These are phyloP conservation scores for Vicia villosa DNA, from an alignment of 306 rosid genomes.

Conservation along the genomic window DNA sequence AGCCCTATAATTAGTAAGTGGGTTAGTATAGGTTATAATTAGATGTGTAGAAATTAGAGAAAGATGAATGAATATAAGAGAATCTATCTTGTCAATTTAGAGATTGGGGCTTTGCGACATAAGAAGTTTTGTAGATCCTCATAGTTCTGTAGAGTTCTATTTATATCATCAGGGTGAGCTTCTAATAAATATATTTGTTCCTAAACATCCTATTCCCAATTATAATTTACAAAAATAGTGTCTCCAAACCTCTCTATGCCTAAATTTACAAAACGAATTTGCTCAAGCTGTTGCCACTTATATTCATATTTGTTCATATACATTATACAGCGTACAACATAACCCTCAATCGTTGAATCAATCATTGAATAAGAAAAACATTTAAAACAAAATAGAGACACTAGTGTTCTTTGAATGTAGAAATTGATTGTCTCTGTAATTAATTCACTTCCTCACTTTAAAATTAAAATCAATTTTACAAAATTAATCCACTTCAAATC, in stretches of 20 bases:
- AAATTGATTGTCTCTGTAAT: not conserved
- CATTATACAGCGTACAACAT: not conserved
- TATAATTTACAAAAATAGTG: not conserved
- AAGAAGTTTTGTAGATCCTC: not conserved
- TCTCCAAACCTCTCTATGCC: not conserved
- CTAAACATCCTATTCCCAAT: not conserved
- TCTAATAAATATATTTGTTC: not conserved
- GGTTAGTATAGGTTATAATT: not conserved
- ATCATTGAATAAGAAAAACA: conserved; percentile 6
- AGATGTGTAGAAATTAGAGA: not conserved
- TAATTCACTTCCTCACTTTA: not conserved
- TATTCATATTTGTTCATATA: not conserved
- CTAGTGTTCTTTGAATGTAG: not conserved
- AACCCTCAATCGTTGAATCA: not conserved
- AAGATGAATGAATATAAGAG: not conserved
- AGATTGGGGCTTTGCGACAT: not conserved
- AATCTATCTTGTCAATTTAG: not conserved
- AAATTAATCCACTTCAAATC: not conserved
- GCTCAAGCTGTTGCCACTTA: not conserved
- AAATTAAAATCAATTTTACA: not conserved
- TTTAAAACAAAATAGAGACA: conserved; percentile 1
- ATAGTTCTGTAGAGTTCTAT: not conserved
- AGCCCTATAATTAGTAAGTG: not conserved
- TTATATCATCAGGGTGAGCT: not conserved
- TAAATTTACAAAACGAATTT: not conserved